Conservation (phyloP, 2,329 filamentous ascomycete genomes). For the Colletotrichum simmondsii region DNA sequence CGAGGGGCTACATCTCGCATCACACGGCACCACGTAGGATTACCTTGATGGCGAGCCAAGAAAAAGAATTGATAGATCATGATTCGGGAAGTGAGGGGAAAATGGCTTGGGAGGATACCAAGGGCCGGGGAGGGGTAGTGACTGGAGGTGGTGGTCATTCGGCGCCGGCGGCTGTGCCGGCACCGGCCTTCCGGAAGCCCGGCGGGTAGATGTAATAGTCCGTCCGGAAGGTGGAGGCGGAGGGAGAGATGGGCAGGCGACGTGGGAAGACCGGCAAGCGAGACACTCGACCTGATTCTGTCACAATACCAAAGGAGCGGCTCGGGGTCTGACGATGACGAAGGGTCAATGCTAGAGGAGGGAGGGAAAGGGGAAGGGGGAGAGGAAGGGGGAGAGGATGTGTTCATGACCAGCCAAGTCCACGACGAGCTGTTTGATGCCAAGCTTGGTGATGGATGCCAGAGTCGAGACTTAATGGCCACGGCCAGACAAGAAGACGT, state of each 20-base stretch:
- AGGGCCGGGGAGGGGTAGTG: not conserved
- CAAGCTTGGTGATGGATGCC: not conserved
- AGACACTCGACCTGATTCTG: not conserved
- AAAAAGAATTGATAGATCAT: not conserved
- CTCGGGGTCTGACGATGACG: not conserved
- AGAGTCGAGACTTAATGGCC: not conserved
- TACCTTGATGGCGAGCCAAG: not conserved
- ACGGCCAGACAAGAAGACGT: not conserved
- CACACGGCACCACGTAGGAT: not conserved
- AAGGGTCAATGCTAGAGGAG: not conserved
- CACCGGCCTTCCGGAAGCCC: constrained; percentile 6
- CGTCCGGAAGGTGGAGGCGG: constrained; percentile 19
- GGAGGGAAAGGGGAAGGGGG: not conserved
- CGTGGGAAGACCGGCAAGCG: not conserved
- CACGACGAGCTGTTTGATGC: not conserved
- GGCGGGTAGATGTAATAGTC: constrained; percentile 17
- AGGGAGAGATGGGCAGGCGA: not conserved
- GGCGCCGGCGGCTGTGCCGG: constrained; percentile 25
- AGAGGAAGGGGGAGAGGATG: not conserved
- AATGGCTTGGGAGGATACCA: not conserved
- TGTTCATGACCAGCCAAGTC: not conserved
- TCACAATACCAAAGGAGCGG: not conserved
- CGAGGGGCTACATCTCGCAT: not conserved
- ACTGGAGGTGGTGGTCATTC: constrained; percentile 7
- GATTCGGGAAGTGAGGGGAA: not conserved